These are phyloP conservation scores for Saturnispora gosingensis DNA, from an alignment of 805 yeast genomes.

Conservation along the genomic window DNA sequence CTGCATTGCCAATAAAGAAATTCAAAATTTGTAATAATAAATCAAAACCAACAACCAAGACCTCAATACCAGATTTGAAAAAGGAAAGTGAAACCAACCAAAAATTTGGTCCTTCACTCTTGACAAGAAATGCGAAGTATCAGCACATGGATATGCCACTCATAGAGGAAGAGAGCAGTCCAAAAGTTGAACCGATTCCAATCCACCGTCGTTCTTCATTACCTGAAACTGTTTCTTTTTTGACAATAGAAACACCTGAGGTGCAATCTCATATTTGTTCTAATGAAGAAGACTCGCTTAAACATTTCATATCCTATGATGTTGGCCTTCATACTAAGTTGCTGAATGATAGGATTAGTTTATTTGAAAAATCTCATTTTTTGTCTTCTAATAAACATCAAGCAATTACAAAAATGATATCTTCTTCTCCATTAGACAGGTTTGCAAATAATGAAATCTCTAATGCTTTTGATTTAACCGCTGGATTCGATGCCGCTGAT, in stretches of 20 bases:
- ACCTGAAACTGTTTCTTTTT: conserved; percentile 17
- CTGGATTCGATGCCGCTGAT: neutral
- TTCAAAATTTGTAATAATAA: conserved; percentile 6
- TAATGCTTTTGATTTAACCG: neutral
- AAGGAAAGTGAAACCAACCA: neutral
- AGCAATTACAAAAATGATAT: conserved; percentile 4
- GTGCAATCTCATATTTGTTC: neutral
- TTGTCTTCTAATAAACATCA: conserved; percentile 2
- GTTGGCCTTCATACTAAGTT: conserved; percentile 19
- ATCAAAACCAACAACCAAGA: conserved; percentile 6
- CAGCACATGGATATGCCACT: conserved; percentile 8
- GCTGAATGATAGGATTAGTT: neutral
- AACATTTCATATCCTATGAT: conserved; percentile 27
- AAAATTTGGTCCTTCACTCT: neutral
- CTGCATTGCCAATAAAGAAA: conserved; percentile 5
- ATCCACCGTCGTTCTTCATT: conserved; percentile 19
- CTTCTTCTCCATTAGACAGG: conserved; percentile 18
- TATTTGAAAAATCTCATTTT: neutral
- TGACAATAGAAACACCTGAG: conserved; percentile 14
- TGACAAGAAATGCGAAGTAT: neutral
- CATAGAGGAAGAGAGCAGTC: conserved; percentile 8
- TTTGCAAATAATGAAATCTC: conserved; percentile 12
- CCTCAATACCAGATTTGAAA: conserved; percentile 7
- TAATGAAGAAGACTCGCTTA: conserved; percentile 13
- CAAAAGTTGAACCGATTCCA: neutral